Percentiles rank a stretch among this genome's conserved stretches.
These are phyloP conservation scores for Daldinia sp. DNA, from an alignment of 2,329 filamentous ascomycete species.

Conservation along the genomic window DNA sequence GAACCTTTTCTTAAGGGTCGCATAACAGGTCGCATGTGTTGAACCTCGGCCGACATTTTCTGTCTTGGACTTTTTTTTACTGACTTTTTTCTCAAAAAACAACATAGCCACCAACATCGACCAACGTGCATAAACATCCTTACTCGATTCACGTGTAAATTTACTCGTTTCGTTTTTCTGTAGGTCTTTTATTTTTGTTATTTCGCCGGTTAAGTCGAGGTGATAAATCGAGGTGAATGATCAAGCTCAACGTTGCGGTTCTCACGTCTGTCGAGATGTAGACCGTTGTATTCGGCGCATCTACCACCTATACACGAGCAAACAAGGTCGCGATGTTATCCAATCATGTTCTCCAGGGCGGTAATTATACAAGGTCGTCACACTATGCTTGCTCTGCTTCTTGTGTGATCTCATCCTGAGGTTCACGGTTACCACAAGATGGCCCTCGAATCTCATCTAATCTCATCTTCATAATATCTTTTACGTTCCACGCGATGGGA, in stretches of 20 bases:
- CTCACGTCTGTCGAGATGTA: constrained; percentile 2
- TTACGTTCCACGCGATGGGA: background rate
- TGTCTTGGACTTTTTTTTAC: background rate
- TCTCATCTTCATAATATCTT: background rate
- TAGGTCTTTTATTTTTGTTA: background rate
- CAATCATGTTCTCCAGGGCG: constrained; percentile 12
- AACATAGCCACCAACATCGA: background rate
- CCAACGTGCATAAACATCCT: constrained; percentile 12
- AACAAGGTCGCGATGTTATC: background rate
- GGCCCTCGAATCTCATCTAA: background rate
- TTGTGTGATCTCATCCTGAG: background rate
- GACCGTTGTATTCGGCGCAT: constrained; percentile 11
- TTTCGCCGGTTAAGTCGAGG: background rate
- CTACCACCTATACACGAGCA: constrained; percentile 13
- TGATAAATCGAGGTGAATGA: background rate
- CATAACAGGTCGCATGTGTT: constrained; percentile 24
- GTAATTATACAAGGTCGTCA: background rate
- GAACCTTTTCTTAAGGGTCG: background rate
- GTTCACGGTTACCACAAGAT: background rate
- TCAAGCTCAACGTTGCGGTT: background rate
- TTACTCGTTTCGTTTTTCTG: background rate
- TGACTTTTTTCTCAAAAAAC: background rate
- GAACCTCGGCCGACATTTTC: constrained; percentile 1
- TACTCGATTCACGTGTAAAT: constrained; percentile 5
- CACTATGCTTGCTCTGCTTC: background rate